Evolutionary conservation across 495 filamentous ascomycete genomes (phyloP).

Genomic region (Trichoderma erinaceum): DNA sequence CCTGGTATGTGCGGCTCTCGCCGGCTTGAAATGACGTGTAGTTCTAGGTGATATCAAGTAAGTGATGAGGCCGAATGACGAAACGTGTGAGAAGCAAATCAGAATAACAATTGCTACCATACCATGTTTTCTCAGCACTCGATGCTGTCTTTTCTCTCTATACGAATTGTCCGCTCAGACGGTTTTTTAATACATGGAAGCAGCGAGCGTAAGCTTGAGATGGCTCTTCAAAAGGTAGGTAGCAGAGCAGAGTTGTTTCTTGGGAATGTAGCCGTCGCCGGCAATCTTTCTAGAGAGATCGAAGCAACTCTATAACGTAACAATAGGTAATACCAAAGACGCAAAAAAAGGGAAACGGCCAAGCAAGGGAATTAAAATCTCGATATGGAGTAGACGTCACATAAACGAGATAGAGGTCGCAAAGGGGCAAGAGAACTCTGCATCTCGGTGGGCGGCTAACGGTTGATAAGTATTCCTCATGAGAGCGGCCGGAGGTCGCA

Average conservation of each 20-base stretch:
- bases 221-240: neutral
- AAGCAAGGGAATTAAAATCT: neutral
- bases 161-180: neutral
- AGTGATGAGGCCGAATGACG: constrained; percentile 21
- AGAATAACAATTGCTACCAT: neutral
- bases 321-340: neutral
- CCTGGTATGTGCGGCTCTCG: constrained; percentile 23
- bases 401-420: neutral
- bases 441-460: constrained; percentile 7
- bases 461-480: constrained; percentile 11
- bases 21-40: constrained; percentile 16
- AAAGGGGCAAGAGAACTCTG: constrained; percentile 11
- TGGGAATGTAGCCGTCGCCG: neutral
- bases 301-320: neutral
- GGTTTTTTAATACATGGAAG: neutral
- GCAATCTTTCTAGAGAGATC: neutral
- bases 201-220: neutral
- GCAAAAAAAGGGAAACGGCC: neutral
- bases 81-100: neutral
- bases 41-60: constrained; percentile 16
- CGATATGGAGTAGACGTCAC: neutral
- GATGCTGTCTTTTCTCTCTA: neutral
- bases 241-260: neutral
- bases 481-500: constrained; percentile 5
- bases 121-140: neutral